Base-by-base conservation (phyloP, 257 asterid genomes). In the Gynochthodes officinalis region DNA sequence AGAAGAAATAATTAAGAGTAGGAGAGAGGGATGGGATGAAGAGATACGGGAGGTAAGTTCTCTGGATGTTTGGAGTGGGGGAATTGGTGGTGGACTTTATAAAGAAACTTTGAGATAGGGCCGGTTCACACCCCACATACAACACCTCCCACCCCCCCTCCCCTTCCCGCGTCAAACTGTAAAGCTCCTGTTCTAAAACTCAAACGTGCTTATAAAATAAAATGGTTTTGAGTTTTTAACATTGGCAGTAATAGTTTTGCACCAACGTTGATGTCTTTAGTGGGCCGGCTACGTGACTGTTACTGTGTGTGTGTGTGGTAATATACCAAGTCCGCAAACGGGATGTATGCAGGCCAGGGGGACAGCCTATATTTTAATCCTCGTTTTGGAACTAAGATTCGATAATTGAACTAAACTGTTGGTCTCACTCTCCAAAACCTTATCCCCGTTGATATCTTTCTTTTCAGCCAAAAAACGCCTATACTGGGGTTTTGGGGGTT, bases 61-160 rank as follows among this genome's bases (percentile, higher is more conserved):
- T 59, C 3, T 43, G 77, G 72, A 78, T 81, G 44, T 16, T 62
- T 59, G 66, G 40, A 73, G 53, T 1, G 62, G 37, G 19, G 25
- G 57, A 19, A 18, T 25, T 1, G 10, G 57, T 1, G 19, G 57
- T 48, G 76, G 40, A 18, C n/a, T 71, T 64, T 77, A 68, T 81
- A 72, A 73, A 75, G 76, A 82, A 58, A 46, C 64, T 74, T 0
- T 2, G 8, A 18, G 19, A 53, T 76, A 64, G 49, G 59, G 30
- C 23, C 62, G 62, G 37, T 35, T 12, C 32, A n/a, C n/a, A n/a
- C n/a, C n/a, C n/a, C n/a, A n/a, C n/a, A n/a, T n/a, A n/a, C n/a
- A n/a, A n/a, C n/a, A n/a, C n/a, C n/a, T n/a, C n/a, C n/a, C n/a
- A n/a, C n/a, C n/a, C n/a, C n/a, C n/a, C n/a, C n/a, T n/a, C n/a